These are phyloP conservation scores for Truncatella angustata DNA, from an alignment of 2,329 filamentous ascomycete genomes.

Conservation along the genomic window DNA sequence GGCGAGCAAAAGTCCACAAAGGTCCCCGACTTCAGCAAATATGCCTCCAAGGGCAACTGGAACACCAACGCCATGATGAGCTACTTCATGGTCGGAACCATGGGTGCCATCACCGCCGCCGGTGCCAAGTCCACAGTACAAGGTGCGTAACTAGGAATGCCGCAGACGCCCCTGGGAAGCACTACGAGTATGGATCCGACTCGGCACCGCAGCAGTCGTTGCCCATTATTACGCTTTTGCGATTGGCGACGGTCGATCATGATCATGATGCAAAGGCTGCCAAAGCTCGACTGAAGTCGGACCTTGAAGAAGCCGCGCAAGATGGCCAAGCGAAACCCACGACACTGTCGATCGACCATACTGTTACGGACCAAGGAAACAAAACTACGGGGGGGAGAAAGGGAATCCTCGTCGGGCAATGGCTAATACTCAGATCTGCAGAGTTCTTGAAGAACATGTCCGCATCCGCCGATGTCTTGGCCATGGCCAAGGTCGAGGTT, in stretches of 20 bases:
- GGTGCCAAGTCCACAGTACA: constrained; percentile 98
- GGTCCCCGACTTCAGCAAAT: constrained; percentile 88
- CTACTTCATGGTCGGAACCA: constrained; percentile 98
- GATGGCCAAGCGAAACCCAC: too few species aligned
- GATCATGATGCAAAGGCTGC: too few species aligned
- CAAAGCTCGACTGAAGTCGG: too few species aligned
- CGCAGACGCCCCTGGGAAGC: not conserved
- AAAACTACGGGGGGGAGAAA: too few species aligned
- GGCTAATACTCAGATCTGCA: constrained; percentile 37
- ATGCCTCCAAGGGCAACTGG: constrained; percentile 68
- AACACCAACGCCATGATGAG: constrained; percentile 82
- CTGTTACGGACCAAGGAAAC: too few species aligned
- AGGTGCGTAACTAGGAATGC: constrained; percentile 60
- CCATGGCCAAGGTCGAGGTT: constrained; percentile 99
- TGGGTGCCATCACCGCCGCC: constrained; percentile 88
- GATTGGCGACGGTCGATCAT: too few species aligned
- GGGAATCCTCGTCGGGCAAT: too few species aligned
- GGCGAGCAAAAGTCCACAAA: constrained; percentile 58
- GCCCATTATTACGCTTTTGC: too few species aligned
- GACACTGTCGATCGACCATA: too few species aligned
- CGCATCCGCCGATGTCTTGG: constrained; percentile 95
- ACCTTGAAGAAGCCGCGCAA: too few species aligned
- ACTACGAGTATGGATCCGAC: not conserved
- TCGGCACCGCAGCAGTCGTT: too few species aligned
- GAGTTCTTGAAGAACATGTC: constrained; percentile 99